Evolutionary conservation across 116 monocot genomes (phyloP), one percentile per base, ranked within the genome.

Genomic region (Papilionanthe hybrid): DNA sequence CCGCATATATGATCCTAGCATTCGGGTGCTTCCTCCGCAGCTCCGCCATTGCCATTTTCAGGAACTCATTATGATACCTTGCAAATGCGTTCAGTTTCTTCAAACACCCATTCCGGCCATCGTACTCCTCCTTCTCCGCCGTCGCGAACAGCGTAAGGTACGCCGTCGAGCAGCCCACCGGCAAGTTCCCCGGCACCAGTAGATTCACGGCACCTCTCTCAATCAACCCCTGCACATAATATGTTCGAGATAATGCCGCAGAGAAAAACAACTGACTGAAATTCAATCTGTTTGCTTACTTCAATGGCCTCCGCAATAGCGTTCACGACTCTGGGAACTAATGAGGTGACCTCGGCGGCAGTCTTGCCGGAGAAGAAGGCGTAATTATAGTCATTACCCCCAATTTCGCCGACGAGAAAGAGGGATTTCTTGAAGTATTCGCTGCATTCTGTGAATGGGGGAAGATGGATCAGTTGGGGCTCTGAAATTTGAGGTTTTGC

Each of bases 141-240:
- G 57, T 82, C 5, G 77, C 47, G 75, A 86, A 86, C 1, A 19
- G 11, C 3, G 55, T 41, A 5, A 89, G 84, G 28, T 78, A 88
- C 4, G 18, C 15, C 1, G 92, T 43, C 8, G 18, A 32, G 15
- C 92, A 92, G 5, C 92, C 90, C 19, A 85, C 65, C 9, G 92
- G 92, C 9, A 86, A 68, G 86, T 88, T 84, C 0, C 90, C 86
- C 0, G 92, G 92, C 6, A 90, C 86, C 0, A 92, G 15, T 13
- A 92, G 19, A 15, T 80, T 86, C 72, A 37, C 84, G 3, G 90
- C 89, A 2, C 92, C 89, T 20, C 86, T 75, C 19, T 78, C 72
- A 37, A 88, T 78, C 77, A 89, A 49, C 17, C 42, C 84, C 86
- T 89, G 32, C 25, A 7, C 65, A 65, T 25, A n/a, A 65, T 1